These are phyloP conservation scores for Moniliophthora roreri DNA, from an alignment of 1,284 basidiomycete genomes.

Conservation along the genomic window DNA sequence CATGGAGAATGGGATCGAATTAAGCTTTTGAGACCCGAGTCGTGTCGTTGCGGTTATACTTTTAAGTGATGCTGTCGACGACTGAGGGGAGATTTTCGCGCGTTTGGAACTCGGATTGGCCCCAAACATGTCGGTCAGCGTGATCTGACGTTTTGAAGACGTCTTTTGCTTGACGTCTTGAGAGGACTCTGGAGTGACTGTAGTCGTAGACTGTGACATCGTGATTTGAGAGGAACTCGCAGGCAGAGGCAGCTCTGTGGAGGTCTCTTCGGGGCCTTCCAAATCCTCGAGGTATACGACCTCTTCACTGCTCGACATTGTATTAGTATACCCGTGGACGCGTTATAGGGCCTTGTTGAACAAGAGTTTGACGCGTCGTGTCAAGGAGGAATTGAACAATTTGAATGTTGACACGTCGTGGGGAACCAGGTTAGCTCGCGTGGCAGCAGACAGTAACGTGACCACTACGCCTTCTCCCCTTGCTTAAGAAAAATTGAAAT, in stretches of 20 bases:
- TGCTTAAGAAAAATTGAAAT: too few species aligned
- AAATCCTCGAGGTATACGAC: constrained; percentile 63
- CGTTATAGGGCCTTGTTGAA: not conserved
- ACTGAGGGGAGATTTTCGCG: not conserved
- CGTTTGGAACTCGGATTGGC: not conserved
- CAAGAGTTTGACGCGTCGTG: not conserved
- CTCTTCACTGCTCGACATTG: constrained; percentile 34
- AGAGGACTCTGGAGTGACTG: not conserved
- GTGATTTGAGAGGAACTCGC: not conserved
- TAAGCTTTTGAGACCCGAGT: constrained; percentile 44
- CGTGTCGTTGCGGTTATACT: not conserved
- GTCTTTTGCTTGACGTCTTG: constrained; percentile 9
- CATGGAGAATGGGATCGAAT: constrained; percentile 70
- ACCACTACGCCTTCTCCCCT: too few species aligned
- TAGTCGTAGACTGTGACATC: constrained; percentile 6
- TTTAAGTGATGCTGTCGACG: not conserved
- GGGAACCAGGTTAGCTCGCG: too few species aligned
- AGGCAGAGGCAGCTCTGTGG: constrained; percentile 1
- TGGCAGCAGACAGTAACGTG: too few species aligned
- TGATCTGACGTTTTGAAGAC: constrained; percentile 60
- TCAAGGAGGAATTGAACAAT: too few species aligned
- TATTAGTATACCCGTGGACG: not conserved
- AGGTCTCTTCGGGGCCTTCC: constrained; percentile 23
- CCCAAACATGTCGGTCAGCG: constrained; percentile 61
- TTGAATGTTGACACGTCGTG: too few species aligned